These are phyloP conservation scores for Syncephalastrum racemosum DNA, from an alignment of 371 early-diverging fungal species.

Conservation along the genomic window DNA sequence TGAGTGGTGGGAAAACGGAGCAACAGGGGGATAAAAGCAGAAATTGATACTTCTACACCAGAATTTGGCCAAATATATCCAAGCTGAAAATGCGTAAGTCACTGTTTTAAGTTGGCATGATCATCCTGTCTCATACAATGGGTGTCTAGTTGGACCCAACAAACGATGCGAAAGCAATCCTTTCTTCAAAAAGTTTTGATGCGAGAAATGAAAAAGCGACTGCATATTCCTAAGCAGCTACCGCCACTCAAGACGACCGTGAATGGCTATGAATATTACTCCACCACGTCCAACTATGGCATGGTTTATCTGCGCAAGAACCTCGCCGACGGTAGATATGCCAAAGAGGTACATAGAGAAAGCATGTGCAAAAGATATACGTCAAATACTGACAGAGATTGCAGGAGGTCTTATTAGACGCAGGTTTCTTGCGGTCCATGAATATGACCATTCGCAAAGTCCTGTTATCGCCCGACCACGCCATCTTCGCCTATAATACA, in stretches of 20 bases:
- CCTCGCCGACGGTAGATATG: conserved; percentile 21
- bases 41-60: conserved; percentile 9
- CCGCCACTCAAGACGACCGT: conserved; percentile 56
- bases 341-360: not conserved
- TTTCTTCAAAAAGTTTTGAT: conserved; percentile 10
- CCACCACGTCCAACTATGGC: conserved; percentile 56
- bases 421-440: conserved; percentile 52
- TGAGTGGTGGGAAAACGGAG: conserved; percentile 19
- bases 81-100: conserved; percentile 58
- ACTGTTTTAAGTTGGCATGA: not conserved
- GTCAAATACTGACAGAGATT: not conserved
- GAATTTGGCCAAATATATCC: conserved; percentile 52
- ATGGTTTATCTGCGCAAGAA: conserved; percentile 59
- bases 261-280: conserved; percentile 65
- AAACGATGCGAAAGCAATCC: conserved; percentile 29
- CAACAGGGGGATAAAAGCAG: conserved; percentile 5
- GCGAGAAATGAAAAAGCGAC: conserved; percentile 57
- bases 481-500: conserved; percentile 60
- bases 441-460: conserved; percentile 61
- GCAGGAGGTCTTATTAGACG: conserved; percentile 59
- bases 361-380: not conserved
- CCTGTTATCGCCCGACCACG: conserved; percentile 58
- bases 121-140: not conserved
- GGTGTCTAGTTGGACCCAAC: conserved; percentile 25
- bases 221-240: conserved; percentile 41